These are phyloP conservation scores for Aspergillus awamori DNA, from an alignment of 2,329 filamentous ascomycete genomes.

Conservation along the genomic window DNA sequence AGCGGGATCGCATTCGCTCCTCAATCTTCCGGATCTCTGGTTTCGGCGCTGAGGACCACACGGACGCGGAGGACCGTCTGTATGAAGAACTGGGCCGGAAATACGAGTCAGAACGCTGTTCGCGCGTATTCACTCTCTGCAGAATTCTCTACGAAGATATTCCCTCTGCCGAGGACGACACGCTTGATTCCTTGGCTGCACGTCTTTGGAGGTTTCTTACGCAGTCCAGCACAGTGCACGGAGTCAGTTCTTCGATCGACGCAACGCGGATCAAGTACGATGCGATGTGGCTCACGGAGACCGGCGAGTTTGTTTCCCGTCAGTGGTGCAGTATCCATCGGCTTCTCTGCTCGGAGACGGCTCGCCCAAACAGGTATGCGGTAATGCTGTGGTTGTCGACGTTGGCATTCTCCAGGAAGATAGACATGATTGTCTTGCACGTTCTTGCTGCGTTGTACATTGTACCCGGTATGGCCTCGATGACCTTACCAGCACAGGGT, in stretches of 20 bases:
- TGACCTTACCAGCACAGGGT: constrained; percentile 13
- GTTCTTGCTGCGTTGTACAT: constrained; percentile 24
- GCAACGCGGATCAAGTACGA: constrained; percentile 14
- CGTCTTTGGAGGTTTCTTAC: constrained; percentile 15
- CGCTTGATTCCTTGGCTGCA: neutral
- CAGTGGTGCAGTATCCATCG: constrained; percentile 26
- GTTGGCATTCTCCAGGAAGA: constrained; percentile 28
- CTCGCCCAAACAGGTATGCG: constrained; percentile 23
- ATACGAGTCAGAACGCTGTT: constrained; percentile 5
- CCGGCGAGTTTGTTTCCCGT: constrained; percentile 15
- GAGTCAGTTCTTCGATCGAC: constrained; percentile 7
- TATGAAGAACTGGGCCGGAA: constrained; percentile 39
- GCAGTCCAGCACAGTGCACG: neutral
- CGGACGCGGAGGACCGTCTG: constrained; percentile 28
- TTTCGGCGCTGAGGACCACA: constrained; percentile 46
- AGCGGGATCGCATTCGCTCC: constrained; percentile 35
- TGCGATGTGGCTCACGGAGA: constrained; percentile 19
- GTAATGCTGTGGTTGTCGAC: constrained; percentile 36
- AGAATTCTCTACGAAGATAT: constrained; percentile 20
- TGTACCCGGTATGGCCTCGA: constrained; percentile 8
- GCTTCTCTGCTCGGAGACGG: constrained; percentile 16
- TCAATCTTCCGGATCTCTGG: constrained; percentile 35
- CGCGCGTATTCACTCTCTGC: constrained; percentile 17
- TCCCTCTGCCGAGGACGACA: constrained; percentile 1
- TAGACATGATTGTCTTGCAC: constrained; percentile 28